phyloP scores from a whole-genome alignment of 768 basidiomycete species.

The Kondoa malvinella region DNA sequence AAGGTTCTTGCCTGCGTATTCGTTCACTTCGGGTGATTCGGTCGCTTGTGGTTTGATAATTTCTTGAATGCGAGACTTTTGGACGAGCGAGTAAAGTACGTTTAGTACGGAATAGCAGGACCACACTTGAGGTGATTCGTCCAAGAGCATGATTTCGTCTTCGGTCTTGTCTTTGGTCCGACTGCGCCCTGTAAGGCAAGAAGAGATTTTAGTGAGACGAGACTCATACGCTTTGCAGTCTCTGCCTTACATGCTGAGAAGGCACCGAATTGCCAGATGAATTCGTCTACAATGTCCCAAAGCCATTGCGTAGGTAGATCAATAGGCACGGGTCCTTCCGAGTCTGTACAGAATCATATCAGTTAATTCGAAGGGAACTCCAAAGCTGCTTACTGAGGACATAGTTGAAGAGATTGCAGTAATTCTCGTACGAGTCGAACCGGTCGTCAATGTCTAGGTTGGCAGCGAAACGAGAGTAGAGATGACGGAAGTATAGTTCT shows the following conservation, averaged over 20 bases:
- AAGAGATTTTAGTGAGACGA: conserved; percentile 26
- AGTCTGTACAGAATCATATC: conserved; percentile 42
- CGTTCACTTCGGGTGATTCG: conserved; percentile 47
- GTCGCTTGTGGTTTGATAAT: conserved; percentile 49
- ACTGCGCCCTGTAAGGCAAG: conserved; percentile 4
- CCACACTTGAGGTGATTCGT: conserved; percentile 51
- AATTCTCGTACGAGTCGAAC: conserved; percentile 90
- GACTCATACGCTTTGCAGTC: background rate
- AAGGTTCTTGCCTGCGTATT: conserved; percentile 73
- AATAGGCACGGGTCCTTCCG: conserved; percentile 80
- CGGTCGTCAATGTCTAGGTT: conserved; percentile 71
- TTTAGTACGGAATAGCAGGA: conserved; percentile 95
- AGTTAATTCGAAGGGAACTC: background rate
- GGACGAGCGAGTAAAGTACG: conserved; percentile 92
- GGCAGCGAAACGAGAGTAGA: conserved; percentile 85
- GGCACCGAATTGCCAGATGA: conserved; percentile 95
- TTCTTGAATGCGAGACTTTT: conserved; percentile 90
- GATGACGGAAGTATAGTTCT: conserved; percentile 85
- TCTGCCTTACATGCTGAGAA: conserved; percentile 74
- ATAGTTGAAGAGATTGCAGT: conserved; percentile 95
- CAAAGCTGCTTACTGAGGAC: conserved; percentile 53
- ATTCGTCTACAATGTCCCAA: conserved; percentile 94
- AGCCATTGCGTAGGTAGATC: conserved; percentile 94
- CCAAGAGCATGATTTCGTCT: conserved; percentile 69
- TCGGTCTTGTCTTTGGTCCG: conserved; percentile 55